Percentiles rank a stretch among this genome's conserved stretches.
These are phyloP conservation scores for Jatropha podagrica DNA, from an alignment of 441 rosid genomes.

Conservation along the genomic window DNA sequence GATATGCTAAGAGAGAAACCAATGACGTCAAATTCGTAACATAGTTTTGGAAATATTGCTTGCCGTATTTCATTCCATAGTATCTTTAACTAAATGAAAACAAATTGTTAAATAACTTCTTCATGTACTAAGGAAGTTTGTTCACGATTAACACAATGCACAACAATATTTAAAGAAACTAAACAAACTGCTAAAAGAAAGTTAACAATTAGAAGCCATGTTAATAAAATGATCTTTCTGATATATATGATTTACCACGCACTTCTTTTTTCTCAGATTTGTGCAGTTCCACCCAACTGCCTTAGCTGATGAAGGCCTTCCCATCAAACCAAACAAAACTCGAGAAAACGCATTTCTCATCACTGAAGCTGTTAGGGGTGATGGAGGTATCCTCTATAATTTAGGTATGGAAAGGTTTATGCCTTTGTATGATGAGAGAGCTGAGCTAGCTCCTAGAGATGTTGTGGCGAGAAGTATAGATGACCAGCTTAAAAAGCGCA, in stretches of 20 bases:
- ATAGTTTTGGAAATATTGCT: no score
- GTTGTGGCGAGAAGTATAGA: slow-evolving; percentile 98
- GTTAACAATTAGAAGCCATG: background rate
- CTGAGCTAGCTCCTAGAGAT: slow-evolving; percentile 97
- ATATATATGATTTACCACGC: background rate
- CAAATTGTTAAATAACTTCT: no score
- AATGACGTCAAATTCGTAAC: no score
- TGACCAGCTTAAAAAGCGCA: slow-evolving; percentile 81
- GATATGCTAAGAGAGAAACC: no score
- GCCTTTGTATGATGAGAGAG: slow-evolving; percentile 82
- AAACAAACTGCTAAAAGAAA: no score
- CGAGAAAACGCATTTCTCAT: slow-evolving; percentile 90
- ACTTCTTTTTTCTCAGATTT: slow-evolving; percentile 47
- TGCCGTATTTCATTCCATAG: no score
- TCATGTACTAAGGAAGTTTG: no score
- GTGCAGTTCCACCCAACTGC: slow-evolving; percentile 99
- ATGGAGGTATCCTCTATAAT: slow-evolving; percentile 93
- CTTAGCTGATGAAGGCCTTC: slow-evolving; percentile 95
- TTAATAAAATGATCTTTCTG: slow-evolving; percentile 2
- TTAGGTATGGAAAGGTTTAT: slow-evolving; percentile 81
- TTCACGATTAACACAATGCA: no score
- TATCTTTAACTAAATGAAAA: no score
- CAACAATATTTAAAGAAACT: no score
- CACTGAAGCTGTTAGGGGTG: slow-evolving; percentile 96
- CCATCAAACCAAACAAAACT: slow-evolving; percentile 52